phyloP scores from a whole-genome alignment of 1,139 yeast genomes.

The Hanseniaspora uvarum region DNA sequence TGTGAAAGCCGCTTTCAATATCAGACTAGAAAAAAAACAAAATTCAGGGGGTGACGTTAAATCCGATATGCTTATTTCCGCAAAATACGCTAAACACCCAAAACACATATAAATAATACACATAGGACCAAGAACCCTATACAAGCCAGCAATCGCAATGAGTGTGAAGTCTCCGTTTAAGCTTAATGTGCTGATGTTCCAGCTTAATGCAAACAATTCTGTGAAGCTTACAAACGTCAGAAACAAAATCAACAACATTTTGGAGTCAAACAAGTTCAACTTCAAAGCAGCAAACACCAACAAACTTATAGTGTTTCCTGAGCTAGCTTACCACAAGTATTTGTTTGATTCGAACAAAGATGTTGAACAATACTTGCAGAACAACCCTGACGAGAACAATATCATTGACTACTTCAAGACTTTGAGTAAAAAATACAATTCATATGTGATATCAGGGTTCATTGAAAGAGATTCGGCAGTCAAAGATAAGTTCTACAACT shows the following conservation, averaged over 20 bases:
- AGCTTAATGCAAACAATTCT: constrained; percentile 13
- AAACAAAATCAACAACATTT: neutral
- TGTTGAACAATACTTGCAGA: neutral
- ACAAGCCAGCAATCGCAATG: neutral
- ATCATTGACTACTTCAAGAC: constrained; percentile 3
- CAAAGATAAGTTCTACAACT: constrained; percentile 4
- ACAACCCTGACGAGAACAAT: neutral
- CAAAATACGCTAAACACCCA: too few species aligned
- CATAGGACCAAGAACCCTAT: neutral
- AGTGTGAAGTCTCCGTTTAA: neutral
- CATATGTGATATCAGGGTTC: constrained; percentile 12
- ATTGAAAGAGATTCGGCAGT: neutral
- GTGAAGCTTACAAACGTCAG: neutral
- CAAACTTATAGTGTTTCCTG: constrained; percentile 11
- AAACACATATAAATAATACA: too few species aligned
- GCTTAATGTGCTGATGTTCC: constrained; percentile 6
- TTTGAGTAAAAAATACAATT: constrained; percentile 10
- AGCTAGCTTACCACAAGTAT: constrained; percentile 10
- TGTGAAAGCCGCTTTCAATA: too few species aligned
- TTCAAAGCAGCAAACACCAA: neutral
- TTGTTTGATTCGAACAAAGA: constrained; percentile 2
- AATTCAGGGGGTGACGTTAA: too few species aligned
- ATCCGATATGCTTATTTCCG: too few species aligned
- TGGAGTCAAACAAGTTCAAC: constrained; percentile 7
- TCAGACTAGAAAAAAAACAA: too few species aligned